These are phyloP conservation scores for Apiotrichum akiyoshidainum DNA, from an alignment of 1,284 basidiomycete species.

Conservation along the genomic window DNA sequence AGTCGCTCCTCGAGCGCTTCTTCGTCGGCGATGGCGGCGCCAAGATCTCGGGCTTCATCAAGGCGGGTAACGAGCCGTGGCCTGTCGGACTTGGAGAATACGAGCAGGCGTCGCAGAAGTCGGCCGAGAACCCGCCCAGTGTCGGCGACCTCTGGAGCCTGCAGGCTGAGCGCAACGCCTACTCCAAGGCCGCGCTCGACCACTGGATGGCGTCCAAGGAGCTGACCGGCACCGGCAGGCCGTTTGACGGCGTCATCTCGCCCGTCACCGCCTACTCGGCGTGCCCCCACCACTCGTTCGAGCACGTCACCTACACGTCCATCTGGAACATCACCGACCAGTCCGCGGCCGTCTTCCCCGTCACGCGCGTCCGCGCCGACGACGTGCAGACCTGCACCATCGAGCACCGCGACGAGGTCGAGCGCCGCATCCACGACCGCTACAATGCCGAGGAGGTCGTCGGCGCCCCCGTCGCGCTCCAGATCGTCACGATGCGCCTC, in stretches of 20 bases:
- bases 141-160: constrained; percentile 36
- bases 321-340: constrained; percentile 44
- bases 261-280: constrained; percentile 33
- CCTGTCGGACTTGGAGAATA: constrained; percentile 28
- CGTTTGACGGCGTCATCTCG: constrained; percentile 40
- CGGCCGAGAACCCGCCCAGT: constrained; percentile 14
- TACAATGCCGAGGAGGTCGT: constrained; percentile 61
- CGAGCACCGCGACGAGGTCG: constrained; percentile 54
- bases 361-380: constrained; percentile 58
- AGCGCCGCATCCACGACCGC: constrained; percentile 56
- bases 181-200: constrained; percentile 32
- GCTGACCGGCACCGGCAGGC: constrained; percentile 37
- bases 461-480: constrained; percentile 65
- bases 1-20: constrained; percentile 28
- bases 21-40: constrained; percentile 42
- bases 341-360: constrained; percentile 61
- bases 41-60: constrained; percentile 35
- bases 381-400: constrained; percentile 48
- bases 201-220: constrained; percentile 32
- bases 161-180: constrained; percentile 31
- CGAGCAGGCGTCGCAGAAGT: constrained; percentile 20
- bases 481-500: constrained; percentile 64
- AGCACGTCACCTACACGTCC: constrained; percentile 38
- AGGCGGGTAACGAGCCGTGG: constrained; percentile 32
- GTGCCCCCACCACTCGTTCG: constrained; percentile 30